Percentiles rank a stretch among this genome's conserved stretches.
Conservation (phyloP, 371 early-diverging fungal species). For the Syncephalastrum contaminatum region DNA sequence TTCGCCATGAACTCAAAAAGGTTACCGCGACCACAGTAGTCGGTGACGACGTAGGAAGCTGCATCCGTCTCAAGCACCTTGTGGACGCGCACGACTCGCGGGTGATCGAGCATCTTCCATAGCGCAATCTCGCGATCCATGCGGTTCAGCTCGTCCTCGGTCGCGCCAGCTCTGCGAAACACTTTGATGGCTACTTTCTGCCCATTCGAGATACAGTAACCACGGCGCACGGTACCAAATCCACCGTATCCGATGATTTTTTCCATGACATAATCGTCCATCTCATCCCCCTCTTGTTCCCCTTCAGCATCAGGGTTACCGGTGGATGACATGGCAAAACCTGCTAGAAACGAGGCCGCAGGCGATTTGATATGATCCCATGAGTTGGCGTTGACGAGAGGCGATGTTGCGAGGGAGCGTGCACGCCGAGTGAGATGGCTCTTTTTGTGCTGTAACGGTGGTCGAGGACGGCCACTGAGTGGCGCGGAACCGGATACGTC, state of each 20-base stretch:
- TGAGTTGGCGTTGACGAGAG: conserved; percentile 19
- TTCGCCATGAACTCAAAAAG: conserved; percentile 39
- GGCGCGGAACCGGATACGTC: conserved; percentile 3
- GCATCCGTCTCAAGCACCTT: conserved; percentile 66
- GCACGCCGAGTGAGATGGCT: not conserved
- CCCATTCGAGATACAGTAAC: conserved; percentile 31
- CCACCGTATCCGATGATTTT: conserved; percentile 69
- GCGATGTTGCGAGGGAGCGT: conserved; percentile 2
- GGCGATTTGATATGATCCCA: conserved; percentile 53
- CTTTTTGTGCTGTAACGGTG: not conserved
- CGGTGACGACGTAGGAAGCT: conserved; percentile 67
- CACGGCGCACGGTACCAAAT: conserved; percentile 67
- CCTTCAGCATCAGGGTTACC: conserved; percentile 4
- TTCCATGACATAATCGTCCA: conserved; percentile 64
- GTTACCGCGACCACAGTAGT: conserved; percentile 61
- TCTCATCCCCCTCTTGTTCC: conserved; percentile 59
- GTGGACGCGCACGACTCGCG: conserved; percentile 60
- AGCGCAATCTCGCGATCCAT: conserved; percentile 61
- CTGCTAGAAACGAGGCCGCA: conserved; percentile 59
- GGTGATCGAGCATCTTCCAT: conserved; percentile 78
- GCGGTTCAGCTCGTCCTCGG: conserved; percentile 14
- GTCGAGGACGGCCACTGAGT: not conserved
- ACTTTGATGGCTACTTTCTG: conserved; percentile 60
- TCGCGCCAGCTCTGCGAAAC: conserved; percentile 30
- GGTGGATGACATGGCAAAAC: conserved; percentile 28